These are phyloP conservation scores for Fusarium austroafricanum DNA, from an alignment of 2,329 filamentous ascomycete genomes.

Conservation along the genomic window DNA sequence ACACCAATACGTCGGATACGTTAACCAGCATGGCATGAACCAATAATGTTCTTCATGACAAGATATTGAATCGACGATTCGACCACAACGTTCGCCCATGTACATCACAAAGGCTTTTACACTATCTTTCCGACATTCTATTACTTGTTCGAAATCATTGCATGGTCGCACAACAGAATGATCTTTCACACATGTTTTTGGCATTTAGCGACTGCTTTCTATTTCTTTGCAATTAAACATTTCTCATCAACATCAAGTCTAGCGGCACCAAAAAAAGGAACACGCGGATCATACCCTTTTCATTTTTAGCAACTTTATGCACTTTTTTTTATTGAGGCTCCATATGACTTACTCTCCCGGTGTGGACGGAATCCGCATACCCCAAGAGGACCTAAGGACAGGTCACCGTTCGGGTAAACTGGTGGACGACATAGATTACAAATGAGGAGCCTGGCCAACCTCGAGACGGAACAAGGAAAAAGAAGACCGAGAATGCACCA, in stretches of 20 bases:
- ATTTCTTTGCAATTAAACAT: constrained; percentile 50
- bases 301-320: constrained; percentile 43
- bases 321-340: constrained; percentile 37
- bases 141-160: constrained; percentile 50
- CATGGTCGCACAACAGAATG: constrained; percentile 47
- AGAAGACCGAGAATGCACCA: constrained; percentile 51
- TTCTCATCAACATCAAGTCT: constrained; percentile 53
- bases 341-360: constrained; percentile 41
- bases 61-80: constrained; percentile 23
- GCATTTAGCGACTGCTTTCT: constrained; percentile 59
- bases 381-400: constrained; percentile 31
- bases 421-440: constrained; percentile 46
- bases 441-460: constrained; percentile 45
- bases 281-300: constrained; percentile 54
- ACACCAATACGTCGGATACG: constrained; percentile 54
- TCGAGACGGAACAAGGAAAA: constrained; percentile 45
- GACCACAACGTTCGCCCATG: constrained; percentile 16
- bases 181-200: constrained; percentile 54
- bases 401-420: constrained; percentile 42
- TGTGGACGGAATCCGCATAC: constrained; percentile 28
- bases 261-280: constrained; percentile 56
- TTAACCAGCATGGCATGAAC: constrained; percentile 57
- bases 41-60: constrained; percentile 53
- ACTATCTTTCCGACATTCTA: constrained; percentile 42
- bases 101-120: constrained; percentile 22